Evolutionary conservation across 257 asterid genomes (phyloP), one percentile per base, ranked within the genome.

Genomic region (Rhazya stricta): DNA sequence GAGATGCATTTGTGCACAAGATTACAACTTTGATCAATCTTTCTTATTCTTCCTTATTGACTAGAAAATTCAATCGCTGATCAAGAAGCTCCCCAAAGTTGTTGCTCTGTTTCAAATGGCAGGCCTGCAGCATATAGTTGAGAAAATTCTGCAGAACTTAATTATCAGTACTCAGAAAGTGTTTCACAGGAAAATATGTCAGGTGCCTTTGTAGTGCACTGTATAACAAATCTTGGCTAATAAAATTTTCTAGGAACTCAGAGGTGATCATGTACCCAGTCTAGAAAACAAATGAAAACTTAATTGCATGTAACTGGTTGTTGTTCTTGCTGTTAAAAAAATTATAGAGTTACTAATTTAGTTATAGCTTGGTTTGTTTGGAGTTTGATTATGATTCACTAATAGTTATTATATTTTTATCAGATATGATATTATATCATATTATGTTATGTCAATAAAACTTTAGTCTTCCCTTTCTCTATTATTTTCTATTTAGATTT

Each of bases 281-380:
- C 97, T 5, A 93, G 87, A 74, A 93, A 95, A 87, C 98, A 88
- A 75, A 89, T 72, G 80, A 80, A 93, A 77, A 71, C 86, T 85
- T 18, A 97, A n/a, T n/a, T n/a, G 98, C 88, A 82, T 79, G 84
- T 87, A 89, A 80, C n/a, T 73, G 79, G 70, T 84, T 85, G 91
- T 91, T 93, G 92, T 87, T 91, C 83, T 88, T 90, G n/a, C n/a
- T n/a, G n/a, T n/a, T n/a, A n/a, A n/a, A n/a, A n/a, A n/a, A n/a
- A n/a, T n/a, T n/a, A n/a, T n/a, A n/a, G n/a, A n/a, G n/a, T n/a
- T n/a, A n/a, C n/a, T n/a, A n/a, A n/a, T n/a, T n/a, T n/a, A n/a
- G n/a, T n/a, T n/a, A n/a, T n/a, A n/a, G n/a, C n/a, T n/a, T n/a
- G n/a, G n/a, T n/a, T n/a, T n/a, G n/a, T n/a, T n/a, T n/a, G n/a